Evolutionary conservation across 768 basidiomycete genomes (phyloP).

Genomic region (Lactarius hengduanensis): DNA sequence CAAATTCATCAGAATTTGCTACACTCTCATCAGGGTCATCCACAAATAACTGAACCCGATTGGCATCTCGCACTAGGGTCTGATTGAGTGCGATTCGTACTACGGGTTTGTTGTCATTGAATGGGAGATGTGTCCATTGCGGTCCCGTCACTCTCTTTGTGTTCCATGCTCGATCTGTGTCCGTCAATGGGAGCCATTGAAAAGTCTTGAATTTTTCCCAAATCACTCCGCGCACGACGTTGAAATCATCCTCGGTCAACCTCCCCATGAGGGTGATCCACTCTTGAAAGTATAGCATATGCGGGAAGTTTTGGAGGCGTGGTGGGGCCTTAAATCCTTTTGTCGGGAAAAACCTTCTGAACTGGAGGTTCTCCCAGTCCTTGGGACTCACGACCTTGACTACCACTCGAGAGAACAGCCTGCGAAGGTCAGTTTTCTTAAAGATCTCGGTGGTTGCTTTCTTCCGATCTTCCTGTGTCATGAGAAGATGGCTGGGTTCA

Average conservation of each 20-base stretch:
- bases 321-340: background rate
- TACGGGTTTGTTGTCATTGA: too few species aligned
- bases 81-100: too few species aligned
- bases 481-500: background rate
- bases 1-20: too few species aligned
- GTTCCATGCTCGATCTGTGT: background rate
- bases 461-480: background rate
- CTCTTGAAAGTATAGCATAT: background rate
- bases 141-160: background rate
- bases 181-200: background rate
- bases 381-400: background rate
- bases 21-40: too few species aligned
- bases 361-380: background rate
- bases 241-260: background rate
- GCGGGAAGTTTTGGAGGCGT: background rate
- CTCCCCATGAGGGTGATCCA: background rate
- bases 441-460: background rate
- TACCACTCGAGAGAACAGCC: background rate
- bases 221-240: background rate
- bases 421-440: background rate
- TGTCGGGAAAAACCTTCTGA: background rate
- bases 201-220: background rate
- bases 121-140: too few species aligned
- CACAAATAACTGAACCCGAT: too few species aligned
- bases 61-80: too few species aligned